phyloP scores from a whole-genome alignment of 116 monocot genomes.

The Trichopus zeylanicus region DNA sequence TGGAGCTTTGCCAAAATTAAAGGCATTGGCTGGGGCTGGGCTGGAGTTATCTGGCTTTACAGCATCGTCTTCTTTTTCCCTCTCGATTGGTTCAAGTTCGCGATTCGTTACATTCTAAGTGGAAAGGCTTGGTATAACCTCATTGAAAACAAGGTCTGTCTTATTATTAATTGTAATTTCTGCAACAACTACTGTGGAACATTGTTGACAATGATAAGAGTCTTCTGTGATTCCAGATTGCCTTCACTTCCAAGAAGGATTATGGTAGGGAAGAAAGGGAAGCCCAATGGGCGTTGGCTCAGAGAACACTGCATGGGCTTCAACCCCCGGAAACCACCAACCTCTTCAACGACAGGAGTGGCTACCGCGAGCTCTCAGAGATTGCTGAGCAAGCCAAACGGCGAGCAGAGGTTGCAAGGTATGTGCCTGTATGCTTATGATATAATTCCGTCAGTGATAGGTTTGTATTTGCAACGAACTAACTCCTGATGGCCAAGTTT shows the following conservation, averaged over 20 bases:
- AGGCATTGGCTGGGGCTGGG: conserved; percentile 91
- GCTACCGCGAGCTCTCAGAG: conserved; percentile 91
- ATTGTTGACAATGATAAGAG: background rate
- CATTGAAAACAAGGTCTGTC: conserved; percentile 55
- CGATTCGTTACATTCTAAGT: conserved; percentile 75
- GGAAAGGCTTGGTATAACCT: conserved; percentile 88
- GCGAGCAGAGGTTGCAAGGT: conserved; percentile 90
- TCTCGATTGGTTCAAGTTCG: conserved; percentile 74
- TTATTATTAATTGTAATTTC: no score
- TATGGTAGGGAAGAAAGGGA: conserved; percentile 90
- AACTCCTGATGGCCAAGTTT: no score
- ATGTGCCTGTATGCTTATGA: background rate
- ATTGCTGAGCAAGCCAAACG: conserved; percentile 93
- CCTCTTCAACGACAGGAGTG: conserved; percentile 69
- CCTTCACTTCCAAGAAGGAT: conserved; percentile 95
- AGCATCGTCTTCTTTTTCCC: conserved; percentile 74
- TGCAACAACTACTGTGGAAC: background rate
- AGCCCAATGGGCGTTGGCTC: conserved; percentile 87
- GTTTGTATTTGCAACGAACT: no score
- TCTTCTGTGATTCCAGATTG: conserved; percentile 31
- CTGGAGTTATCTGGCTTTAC: conserved; percentile 93
- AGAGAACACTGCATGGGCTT: conserved; percentile 90
- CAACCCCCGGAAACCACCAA: conserved; percentile 47
- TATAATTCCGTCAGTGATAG: no score
- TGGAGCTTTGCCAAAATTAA: conserved; percentile 86